Conservation (phyloP, 2,329 filamentous ascomycete species). For the Penicillium brevicompactum region DNA sequence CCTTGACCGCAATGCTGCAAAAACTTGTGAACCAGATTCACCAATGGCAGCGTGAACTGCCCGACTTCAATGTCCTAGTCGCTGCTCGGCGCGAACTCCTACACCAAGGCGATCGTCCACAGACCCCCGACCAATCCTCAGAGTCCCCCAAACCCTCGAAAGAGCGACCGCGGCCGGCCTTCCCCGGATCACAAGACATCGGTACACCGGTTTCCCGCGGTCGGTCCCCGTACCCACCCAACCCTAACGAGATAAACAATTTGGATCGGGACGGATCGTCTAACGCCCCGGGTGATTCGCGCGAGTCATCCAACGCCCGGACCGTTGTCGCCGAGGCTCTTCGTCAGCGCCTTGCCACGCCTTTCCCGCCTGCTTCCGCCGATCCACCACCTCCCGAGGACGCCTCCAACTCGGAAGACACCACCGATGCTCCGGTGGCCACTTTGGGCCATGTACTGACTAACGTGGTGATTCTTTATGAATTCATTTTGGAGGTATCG, state of each 20-base stretch:
- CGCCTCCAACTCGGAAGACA: constrained; percentile 14
- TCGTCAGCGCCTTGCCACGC: constrained; percentile 37
- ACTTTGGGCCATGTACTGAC: constrained; percentile 78
- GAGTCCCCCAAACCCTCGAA: constrained; percentile 23
- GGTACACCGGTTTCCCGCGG: constrained; percentile 17
- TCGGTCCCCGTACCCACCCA: constrained; percentile 17
- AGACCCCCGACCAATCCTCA: constrained; percentile 21
- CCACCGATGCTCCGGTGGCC: constrained; percentile 50
- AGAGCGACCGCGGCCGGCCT: constrained; percentile 20
- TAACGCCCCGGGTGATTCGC: constrained; percentile 24
- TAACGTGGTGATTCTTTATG: constrained; percentile 77
- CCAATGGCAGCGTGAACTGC: constrained; percentile 64
- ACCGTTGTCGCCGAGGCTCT: constrained; percentile 32
- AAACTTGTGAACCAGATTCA: constrained; percentile 64
- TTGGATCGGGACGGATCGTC: constrained; percentile 28
- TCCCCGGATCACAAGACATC: constrained; percentile 22
- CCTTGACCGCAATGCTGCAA: constrained; percentile 60
- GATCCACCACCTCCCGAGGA: constrained; percentile 6
- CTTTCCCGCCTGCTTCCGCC: constrained; percentile 25
- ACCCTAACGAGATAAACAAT: constrained; percentile 14
- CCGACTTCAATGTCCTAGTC: constrained; percentile 72
- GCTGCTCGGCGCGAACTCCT: constrained; percentile 56
- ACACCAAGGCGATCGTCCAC: constrained; percentile 34
- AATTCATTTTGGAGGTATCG: constrained; percentile 76
- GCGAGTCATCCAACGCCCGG: constrained; percentile 28